phyloP scores from a whole-genome alignment of 371 early-diverging fungal genomes.

The Apophysomyces sp. region DNA sequence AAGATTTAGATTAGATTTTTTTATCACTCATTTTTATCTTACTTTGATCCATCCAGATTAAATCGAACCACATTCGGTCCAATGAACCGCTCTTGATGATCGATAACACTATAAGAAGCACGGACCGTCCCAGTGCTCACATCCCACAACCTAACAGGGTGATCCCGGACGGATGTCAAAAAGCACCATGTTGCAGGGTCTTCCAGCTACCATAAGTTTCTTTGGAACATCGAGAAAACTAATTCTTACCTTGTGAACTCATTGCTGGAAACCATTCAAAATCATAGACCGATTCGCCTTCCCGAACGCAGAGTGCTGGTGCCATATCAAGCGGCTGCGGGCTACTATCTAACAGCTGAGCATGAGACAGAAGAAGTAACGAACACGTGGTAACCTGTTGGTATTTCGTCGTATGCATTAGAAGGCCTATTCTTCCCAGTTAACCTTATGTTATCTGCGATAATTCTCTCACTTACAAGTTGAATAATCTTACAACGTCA shows the following conservation, averaged over 20 bases:
- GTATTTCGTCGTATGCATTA: slow-evolving; percentile 27
- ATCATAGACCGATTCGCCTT: slow-evolving; percentile 65
- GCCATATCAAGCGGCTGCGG: slow-evolving; percentile 8
- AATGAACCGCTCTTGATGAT: slow-evolving; percentile 64
- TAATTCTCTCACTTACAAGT: slow-evolving; percentile 32
- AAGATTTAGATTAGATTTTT: neutral
- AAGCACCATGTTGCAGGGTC: slow-evolving; percentile 70
- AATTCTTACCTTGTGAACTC: slow-evolving; percentile 50
- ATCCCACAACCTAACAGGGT: slow-evolving; percentile 75
- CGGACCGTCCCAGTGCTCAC: slow-evolving; percentile 58
- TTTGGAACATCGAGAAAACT: neutral
- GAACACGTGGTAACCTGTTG: neutral
- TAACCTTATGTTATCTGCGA: neutral
- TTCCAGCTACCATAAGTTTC: neutral
- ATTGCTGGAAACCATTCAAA: slow-evolving; percentile 71
- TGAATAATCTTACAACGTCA: slow-evolving; percentile 55
- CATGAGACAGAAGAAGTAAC: neutral
- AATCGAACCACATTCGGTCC: slow-evolving; percentile 65
- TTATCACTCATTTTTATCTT: slow-evolving; percentile 15
- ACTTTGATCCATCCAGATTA: slow-evolving; percentile 68
- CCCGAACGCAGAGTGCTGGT: slow-evolving; percentile 42
- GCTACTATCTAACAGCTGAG: neutral
- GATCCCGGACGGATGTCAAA: slow-evolving; percentile 63
- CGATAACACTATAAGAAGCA: slow-evolving; percentile 60
- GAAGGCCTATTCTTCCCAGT: slow-evolving; percentile 12